Conservation (phyloP, 2,329 filamentous ascomycete species). For the Arthrinium puccinioides region DNA sequence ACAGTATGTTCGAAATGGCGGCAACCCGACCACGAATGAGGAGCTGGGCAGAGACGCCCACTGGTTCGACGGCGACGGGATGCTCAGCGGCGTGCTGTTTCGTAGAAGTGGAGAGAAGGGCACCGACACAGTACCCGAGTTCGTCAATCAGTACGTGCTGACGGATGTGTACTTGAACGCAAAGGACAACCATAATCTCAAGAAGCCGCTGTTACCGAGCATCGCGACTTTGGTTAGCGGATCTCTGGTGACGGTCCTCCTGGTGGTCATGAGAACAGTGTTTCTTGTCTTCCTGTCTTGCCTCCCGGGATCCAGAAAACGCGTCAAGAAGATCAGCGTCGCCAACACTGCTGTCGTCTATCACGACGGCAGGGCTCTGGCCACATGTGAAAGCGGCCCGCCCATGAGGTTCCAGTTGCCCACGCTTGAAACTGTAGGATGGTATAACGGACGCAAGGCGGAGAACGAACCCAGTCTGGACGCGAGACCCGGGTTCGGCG, state of each 20-base stretch:
- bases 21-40: conserved; percentile 57
- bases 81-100: conserved; percentile 63
- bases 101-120: conserved; percentile 28
- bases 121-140: conserved; percentile 45
- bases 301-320: conserved; percentile 45
- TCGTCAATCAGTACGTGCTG: conserved; percentile 62
- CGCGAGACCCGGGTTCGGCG: conserved; percentile 39
- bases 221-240: conserved; percentile 61
- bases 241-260: conserved; percentile 39
- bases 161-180: conserved; percentile 58
- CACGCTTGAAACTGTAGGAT: conserved; percentile 59
- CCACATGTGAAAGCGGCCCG: conserved; percentile 65
- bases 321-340: conserved; percentile 62
- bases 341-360: conserved; percentile 61
- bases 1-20: conserved; percentile 66
- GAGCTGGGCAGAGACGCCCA: conserved; percentile 57
- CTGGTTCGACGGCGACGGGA: conserved; percentile 72
- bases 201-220: conserved; percentile 55
- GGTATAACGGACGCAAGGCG: conserved; percentile 55
- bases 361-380: conserved; percentile 61
- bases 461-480: conserved; percentile 37
- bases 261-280: conserved; percentile 48
- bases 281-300: conserved; percentile 50
- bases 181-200: conserved; percentile 36
- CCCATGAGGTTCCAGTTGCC: conserved; percentile 60